Evolutionary conservation across 495 filamentous ascomycete species (phyloP), one percentile per base, ranked within the genome.

Genomic region (Trypethelium eluteriae): DNA sequence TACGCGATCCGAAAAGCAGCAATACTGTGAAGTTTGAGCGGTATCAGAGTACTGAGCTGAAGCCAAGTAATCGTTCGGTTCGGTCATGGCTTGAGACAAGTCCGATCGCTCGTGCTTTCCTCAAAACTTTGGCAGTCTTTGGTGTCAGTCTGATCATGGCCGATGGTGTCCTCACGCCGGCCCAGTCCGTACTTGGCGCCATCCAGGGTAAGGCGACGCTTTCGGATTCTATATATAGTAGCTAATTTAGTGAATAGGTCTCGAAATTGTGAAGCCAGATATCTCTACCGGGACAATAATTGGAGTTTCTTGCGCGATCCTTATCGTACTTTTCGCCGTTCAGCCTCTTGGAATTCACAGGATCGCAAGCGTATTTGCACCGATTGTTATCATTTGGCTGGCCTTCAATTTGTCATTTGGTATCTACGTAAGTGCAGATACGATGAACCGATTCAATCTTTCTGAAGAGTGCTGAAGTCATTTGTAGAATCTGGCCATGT

Each of bases 71-170:
- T 64, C 79, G 79, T 36, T 74, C 74, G 3, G 73, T 89, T 11
- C 81, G 88, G 16, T 79, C 76, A 2, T 73, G 80, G 9, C 74
- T 92, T 39, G 89, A 92, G 71, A 79, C 78, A 2, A 87, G 80
- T 68, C 74, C 50, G 16, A 69, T 85, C 36, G 79, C 81, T 2
- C 81, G 82, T 50, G 72, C 72, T 36, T 65, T 86, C 0, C 75
- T 91, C 16, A 89, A 90, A 72, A 74, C 84, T 38, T 78, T 89
- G n/a, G 89, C 86, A 0, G 85, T 91, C 7, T 74, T 90, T 39
- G 88, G 86, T 2, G 89, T 91, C 0, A 85, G 84, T 2, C 81
- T 91, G 80, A 84, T 90, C 50, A 84, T 90, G 64, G 77, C 81
- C 62, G 88, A 92, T 74, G 87, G 87, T 39, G 78, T 89, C 34